These are phyloP conservation scores for Thielaviopsis populi DNA, from an alignment of 2,329 filamentous ascomycete species.

Conservation along the genomic window DNA sequence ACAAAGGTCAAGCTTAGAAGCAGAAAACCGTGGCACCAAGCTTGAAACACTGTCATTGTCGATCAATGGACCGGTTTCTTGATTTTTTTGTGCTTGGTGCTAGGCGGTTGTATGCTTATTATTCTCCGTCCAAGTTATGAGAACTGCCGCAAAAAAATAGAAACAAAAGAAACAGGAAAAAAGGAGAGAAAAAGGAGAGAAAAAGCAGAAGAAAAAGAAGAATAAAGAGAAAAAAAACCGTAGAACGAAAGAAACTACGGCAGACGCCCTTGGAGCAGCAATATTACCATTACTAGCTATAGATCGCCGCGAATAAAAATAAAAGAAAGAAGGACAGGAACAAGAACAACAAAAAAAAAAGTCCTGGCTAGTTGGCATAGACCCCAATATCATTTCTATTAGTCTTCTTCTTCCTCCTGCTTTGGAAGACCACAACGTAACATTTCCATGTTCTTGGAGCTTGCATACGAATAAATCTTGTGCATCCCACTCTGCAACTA, in stretches of 20 bases:
- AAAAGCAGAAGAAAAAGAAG: background rate
- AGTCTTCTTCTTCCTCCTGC: background rate
- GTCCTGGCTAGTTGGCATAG: background rate
- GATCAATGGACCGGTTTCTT: background rate
- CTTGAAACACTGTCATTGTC: background rate
- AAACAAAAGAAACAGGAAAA: background rate
- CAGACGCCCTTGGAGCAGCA: background rate
- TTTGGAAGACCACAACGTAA: background rate
- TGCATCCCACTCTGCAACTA: conserved; percentile 2
- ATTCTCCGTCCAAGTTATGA: background rate
- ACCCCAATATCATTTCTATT: background rate
- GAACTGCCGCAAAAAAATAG: background rate
- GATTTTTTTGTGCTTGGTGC: background rate
- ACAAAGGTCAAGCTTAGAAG: background rate
- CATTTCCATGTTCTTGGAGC: background rate
- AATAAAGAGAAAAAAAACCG: background rate
- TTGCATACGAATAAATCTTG: conserved; percentile 1
- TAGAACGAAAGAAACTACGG: too few relatives aligned
- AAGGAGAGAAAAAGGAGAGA: background rate
- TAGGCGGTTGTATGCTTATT: background rate
- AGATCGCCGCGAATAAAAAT: background rate
- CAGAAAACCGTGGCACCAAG: background rate
- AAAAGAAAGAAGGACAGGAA: too few relatives aligned
- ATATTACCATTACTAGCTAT: too few relatives aligned
- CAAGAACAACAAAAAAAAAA: background rate